phyloP scores from a whole-genome alignment of 2,329 filamentous ascomycete genomes.

The Penicillium sclerotigenum region DNA sequence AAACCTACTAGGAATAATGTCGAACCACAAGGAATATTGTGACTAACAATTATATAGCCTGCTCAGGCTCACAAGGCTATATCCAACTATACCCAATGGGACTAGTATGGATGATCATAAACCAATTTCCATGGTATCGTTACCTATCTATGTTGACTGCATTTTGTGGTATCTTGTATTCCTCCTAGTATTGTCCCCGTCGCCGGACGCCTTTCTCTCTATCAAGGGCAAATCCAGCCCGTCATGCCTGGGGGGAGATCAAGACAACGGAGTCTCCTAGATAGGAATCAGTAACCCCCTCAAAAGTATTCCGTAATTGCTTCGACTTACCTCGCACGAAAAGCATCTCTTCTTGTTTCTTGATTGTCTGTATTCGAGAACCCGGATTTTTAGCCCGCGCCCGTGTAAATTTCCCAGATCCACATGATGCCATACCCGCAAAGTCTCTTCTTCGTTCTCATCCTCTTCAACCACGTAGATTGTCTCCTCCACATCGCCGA shows the following conservation, averaged over 20 bases:
- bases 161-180: slow-evolving; percentile 19
- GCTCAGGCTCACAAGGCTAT: neutral
- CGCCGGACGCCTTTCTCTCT: slow-evolving; percentile 20
- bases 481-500: slow-evolving; percentile 96
- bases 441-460: slow-evolving; percentile 67
- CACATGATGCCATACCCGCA: slow-evolving; percentile 57
- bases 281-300: slow-evolving; percentile 30
- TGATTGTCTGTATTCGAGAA: slow-evolving; percentile 65
- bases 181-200: slow-evolving; percentile 12
- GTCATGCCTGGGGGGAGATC: slow-evolving; percentile 60
- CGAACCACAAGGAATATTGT: slow-evolving; percentile 4
- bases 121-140: slow-evolving; percentile 22
- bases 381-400: slow-evolving; percentile 11
- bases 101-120: slow-evolving; percentile 10
- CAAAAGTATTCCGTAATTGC: neutral
- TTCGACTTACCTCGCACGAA: slow-evolving; percentile 79
- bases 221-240: slow-evolving; percentile 10
- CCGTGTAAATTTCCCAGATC: neutral
- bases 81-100: neutral
- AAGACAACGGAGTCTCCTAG: slow-evolving; percentile 71
- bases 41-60: slow-evolving; percentile 2
- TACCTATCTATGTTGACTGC: slow-evolving; percentile 22
- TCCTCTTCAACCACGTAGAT: slow-evolving; percentile 92
- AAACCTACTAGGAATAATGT: neutral
- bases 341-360: slow-evolving; percentile 97